Base-by-base conservation (phyloP, 2,329 filamentous ascomycete species). In the Fusarium oxysporum region DNA sequence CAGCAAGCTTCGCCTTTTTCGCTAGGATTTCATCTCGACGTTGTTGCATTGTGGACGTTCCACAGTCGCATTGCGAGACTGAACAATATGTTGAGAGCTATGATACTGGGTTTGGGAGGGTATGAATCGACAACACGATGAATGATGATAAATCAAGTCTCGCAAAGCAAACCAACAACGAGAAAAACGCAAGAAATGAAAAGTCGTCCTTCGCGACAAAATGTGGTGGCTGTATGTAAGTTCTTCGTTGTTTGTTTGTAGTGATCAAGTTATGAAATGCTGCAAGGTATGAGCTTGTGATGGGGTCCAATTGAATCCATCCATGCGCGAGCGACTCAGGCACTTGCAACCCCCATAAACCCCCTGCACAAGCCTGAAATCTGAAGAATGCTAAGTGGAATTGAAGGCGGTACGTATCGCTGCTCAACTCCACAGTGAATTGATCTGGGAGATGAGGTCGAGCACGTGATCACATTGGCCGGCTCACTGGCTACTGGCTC, bases 1-100 rank as follows among this genome's bases (percentile, higher is more conserved):
- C 96, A 55, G 94, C 95, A 78, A 99, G 94, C 87, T 96, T 98
- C 72, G 95, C 96, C 87, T 94, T 96, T 86, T 99, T 99, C 76
- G 95, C 95, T 78, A 96, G 87, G 77, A 99, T 97, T 86, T 99
- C 96, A 86, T 97, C 95, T 86, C 94, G 93, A 78, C 95, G 92
- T 87, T 95, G 92, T 85, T 92, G 90, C 87, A 92, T 92, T 75
- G 79, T 84, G 82, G 70, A 79, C 71, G 79, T 76, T 81, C 78
- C 77, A 80, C 78, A 82, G 79, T 82, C 85, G 84, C 87, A 88
- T 89, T 65, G 81, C 85, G 83, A 81, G 83, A 82, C 78, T 70
- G 66, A 65, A 66, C 67, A 65, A 70, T 65, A 53, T 61, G 48
- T 71, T 62, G 70, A 64, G 63, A 78, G 71, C 73, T 78, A 68